Percentiles rank a stretch among this genome's conserved stretches.
Conservation (phyloP, 139 green algal genomes). For the Chlorella sp. region DNA sequence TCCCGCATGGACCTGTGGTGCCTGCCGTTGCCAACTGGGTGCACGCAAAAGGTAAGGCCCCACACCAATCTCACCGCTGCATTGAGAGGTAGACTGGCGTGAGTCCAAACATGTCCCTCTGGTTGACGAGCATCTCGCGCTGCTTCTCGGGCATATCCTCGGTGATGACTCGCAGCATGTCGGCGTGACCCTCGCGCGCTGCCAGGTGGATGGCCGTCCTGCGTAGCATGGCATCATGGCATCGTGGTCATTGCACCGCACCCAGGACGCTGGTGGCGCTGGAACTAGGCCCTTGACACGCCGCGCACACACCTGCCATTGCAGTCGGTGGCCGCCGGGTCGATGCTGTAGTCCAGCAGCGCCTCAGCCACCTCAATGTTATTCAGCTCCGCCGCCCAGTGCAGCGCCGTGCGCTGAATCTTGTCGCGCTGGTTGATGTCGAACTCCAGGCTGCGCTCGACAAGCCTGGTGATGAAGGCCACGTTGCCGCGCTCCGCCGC, state of each 20-base stretch:
- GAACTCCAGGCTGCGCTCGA: conserved; percentile 30
- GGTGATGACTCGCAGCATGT: conserved; percentile 23
- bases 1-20: background rate
- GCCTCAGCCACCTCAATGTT: conserved; percentile 32
- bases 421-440: conserved; percentile 36
- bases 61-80: conserved; percentile 44
- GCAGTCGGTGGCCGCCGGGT: conserved; percentile 25
- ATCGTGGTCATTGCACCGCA: too few relatives aligned
- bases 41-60: too few relatives aligned
- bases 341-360: conserved; percentile 41
- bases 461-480: conserved; percentile 18
- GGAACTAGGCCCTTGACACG: too few relatives aligned
- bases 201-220: conserved; percentile 46
- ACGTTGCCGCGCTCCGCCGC: conserved; percentile 23
- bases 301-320: conserved; percentile 42
- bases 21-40: background rate
- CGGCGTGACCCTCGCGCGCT: conserved; percentile 15
- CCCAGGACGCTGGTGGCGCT: too few relatives aligned
- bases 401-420: conserved; percentile 23
- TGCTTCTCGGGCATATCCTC: background rate
- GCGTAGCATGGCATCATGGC: too few relatives aligned
- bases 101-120: conserved; percentile 36
- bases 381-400: conserved; percentile 26
- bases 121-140: conserved; percentile 34
- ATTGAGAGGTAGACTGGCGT: conserved; percentile 47